Base-by-base conservation (phyloP, 306 rosid genomes). In the Quercus engelmannii region DNA sequence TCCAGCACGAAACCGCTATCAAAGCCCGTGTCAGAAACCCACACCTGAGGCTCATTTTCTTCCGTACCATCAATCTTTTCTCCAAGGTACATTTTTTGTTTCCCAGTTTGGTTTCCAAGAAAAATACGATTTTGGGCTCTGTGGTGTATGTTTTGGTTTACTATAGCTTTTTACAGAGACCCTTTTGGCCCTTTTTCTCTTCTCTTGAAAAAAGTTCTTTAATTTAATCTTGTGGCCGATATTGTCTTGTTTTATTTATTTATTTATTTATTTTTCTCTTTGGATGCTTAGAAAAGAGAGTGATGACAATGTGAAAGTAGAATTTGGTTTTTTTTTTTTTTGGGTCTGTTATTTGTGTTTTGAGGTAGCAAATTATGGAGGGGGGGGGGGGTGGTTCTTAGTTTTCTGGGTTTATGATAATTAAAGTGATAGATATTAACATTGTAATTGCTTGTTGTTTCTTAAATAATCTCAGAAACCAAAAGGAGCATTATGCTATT, bases 21-120 rank as follows among this genome's bases (percentile, higher is more conserved):
- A 91, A 87, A 76, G 33, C 71, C 64, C 59, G 72, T 78, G 94
- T 85, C 15, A 85, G 86, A 4, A 91, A 88, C 21, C 98, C 98
- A 9, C 93, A 92, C 69, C 83, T 92, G 11, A 87, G 97, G 71
- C 91, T 95, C 76, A 88, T 87, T 13, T 95, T 92, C 89, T 91
- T 92, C 73, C 92, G 99, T 46, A 89, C 97, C 77, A 84, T 92
- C 86, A 88, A 82, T 83, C 93, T 95, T 69, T 93, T 92, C 82
- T 82, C 98, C 63, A 92, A 95, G 94, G 98, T 92, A 28, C 54
- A 10, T 67, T 64, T 33, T 18, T 62, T 43, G 20, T 33, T 25
- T 78, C 55, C 56, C 41, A 70, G 67, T 19, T 74, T 81, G 35
- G 18, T 54, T 77, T 54, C 14, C 28, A 41, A 31, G 68, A 30